Conservation (phyloP, 1,284 basidiomycete genomes). For the Austropuccinia psidii region DNA sequence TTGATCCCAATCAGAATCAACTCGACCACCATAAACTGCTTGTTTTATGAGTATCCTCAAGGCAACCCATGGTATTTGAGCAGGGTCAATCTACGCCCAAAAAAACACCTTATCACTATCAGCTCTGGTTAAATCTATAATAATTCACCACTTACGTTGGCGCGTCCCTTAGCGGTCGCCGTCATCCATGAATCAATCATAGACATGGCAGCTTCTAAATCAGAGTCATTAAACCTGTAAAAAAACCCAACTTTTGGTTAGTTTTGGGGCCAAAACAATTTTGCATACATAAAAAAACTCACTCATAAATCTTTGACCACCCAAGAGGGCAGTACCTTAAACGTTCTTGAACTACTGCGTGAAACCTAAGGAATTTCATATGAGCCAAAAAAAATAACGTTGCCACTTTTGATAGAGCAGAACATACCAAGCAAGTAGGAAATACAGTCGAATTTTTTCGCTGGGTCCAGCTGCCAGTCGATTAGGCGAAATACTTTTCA, state of each 20-base stretch:
- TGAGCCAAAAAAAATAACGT: not conserved
- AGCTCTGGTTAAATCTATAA: not conserved
- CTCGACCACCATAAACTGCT: constrained; percentile 83
- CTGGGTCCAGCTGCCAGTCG: constrained; percentile 67
- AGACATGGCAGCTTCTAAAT: constrained; percentile 81
- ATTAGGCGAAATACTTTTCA: constrained; percentile 65
- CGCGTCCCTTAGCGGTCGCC: constrained; percentile 68
- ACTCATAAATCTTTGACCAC: constrained; percentile 87
- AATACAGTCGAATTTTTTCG: constrained; percentile 78
- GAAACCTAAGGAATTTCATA: constrained; percentile 55
- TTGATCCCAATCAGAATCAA: constrained; percentile 87
- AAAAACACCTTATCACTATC: not conserved
- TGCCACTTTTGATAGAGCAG: not conserved
- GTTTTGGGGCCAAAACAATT: not conserved
- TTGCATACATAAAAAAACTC: not conserved
- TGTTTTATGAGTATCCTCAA: constrained; percentile 82
- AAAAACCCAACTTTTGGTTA: not conserved
- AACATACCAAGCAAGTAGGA: constrained; percentile 70
- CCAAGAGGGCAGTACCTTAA: constrained; percentile 87
- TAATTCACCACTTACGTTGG: constrained; percentile 57
- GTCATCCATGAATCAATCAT: constrained; percentile 86
- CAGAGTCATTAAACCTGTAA: constrained; percentile 80
- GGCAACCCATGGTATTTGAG: constrained; percentile 83
- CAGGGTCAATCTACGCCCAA: constrained; percentile 56
- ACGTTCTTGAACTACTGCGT: constrained; percentile 89